These are phyloP conservation scores for Coemansia sp. DNA, from an alignment of 192 early-diverging fungal genomes.

Conservation along the genomic window DNA sequence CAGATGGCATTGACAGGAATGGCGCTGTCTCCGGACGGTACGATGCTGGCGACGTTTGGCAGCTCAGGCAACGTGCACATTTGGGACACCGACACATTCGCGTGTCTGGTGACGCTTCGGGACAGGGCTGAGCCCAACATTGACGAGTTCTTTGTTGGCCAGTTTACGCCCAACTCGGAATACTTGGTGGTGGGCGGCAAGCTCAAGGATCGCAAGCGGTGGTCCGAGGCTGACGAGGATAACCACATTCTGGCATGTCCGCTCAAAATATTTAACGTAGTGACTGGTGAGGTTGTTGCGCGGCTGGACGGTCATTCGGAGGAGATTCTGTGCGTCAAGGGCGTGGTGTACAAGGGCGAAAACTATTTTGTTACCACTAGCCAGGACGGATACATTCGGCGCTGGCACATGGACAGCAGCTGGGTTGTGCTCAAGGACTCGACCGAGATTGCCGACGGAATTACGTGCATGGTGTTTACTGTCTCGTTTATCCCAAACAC, in stretches of 20 bases:
- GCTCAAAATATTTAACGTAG: constrained; percentile 85
- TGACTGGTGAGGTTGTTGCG: constrained; percentile 76
- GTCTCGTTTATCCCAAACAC: constrained; percentile 90
- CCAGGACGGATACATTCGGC: constrained; percentile 91
- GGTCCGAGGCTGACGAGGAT: constrained; percentile 88
- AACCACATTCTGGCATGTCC: constrained; percentile 93
- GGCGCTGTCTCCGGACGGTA: constrained; percentile 77
- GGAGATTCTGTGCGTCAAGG: constrained; percentile 82
- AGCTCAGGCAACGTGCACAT: constrained; percentile 71
- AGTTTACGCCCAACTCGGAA: constrained; percentile 66
- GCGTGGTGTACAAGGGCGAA: constrained; percentile 70
- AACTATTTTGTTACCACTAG: constrained; percentile 86
- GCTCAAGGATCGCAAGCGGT: constrained; percentile 81
- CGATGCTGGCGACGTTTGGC: constrained; percentile 83
- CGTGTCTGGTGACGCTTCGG: constrained; percentile 65
- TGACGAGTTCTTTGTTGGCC: constrained; percentile 88
- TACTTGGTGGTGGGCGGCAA: constrained; percentile 82
- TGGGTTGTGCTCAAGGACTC: constrained; percentile 69
- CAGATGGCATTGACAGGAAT: constrained; percentile 82
- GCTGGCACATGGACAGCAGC: constrained; percentile 80
- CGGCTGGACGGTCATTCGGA: constrained; percentile 81
- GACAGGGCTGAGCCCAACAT: constrained; percentile 76
- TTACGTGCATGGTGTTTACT: constrained; percentile 95
- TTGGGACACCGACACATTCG: constrained; percentile 79
- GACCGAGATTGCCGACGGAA: constrained; percentile 72